Conservation (phyloP, 78 protist species). For the Capsaspora owczarzaki region DNA sequence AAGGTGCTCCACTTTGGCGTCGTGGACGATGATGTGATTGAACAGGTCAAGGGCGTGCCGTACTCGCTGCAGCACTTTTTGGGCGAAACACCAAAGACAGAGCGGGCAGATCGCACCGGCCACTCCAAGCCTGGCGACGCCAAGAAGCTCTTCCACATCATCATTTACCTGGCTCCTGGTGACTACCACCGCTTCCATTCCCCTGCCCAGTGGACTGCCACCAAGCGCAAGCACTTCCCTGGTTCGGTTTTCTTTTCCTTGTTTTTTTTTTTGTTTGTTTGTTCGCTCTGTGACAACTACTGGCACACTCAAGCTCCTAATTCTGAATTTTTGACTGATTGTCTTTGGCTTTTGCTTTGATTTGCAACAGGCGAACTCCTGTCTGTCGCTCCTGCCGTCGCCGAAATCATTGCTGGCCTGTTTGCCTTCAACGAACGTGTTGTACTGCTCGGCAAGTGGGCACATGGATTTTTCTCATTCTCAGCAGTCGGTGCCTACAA, state of each 20-base stretch:
- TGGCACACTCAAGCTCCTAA: background rate
- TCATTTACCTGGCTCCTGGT: conserved; percentile 71
- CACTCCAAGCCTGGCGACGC: conserved; percentile 3
- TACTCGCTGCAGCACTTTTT: conserved; percentile 50
- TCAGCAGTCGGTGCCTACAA: conserved; percentile 65
- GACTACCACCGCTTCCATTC: conserved; percentile 75
- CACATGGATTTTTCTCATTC: conserved; percentile 46
- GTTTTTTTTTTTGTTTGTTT: background rate
- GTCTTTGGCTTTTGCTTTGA: background rate
- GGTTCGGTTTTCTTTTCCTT: conserved; percentile 1
- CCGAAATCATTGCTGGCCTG: conserved; percentile 37
- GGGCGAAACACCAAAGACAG: too few species aligned
- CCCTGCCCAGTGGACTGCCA: conserved; percentile 46
- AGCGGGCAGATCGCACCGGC: too few species aligned
- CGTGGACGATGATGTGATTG: conserved; percentile 30
- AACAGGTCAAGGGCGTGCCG: conserved; percentile 75
- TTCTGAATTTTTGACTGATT: background rate
- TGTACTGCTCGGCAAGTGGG: conserved; percentile 54
- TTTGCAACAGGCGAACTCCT: conserved; percentile 2
- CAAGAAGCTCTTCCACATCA: conserved; percentile 49
- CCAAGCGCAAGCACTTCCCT: conserved; percentile 17
- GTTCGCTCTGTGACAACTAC: background rate
- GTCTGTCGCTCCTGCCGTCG: background rate
- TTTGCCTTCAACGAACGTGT: conserved; percentile 73
- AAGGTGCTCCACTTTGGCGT: conserved; percentile 53